Evolutionary conservation across 345 rosid species (phyloP).

Genomic region (Melastoma malabathricum): DNA sequence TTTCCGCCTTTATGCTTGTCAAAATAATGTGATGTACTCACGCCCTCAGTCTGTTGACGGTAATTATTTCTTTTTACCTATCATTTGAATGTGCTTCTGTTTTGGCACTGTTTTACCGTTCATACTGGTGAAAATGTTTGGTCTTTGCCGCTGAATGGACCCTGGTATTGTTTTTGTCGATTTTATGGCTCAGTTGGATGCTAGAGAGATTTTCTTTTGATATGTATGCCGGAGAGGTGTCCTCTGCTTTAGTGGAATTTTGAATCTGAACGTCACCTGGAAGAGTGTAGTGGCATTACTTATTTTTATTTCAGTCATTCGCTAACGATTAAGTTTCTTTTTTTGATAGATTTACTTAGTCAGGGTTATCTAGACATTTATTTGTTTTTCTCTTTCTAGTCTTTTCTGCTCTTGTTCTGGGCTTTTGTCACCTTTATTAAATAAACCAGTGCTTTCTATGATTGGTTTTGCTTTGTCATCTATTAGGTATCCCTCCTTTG

Average conservation of each 20-base stretch:
- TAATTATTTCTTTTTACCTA: constrained; percentile 14
- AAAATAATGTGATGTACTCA: constrained; percentile 79
- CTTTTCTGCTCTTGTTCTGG: too few species aligned
- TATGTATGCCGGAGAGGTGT: too few species aligned
- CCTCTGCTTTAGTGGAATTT: too few species aligned
- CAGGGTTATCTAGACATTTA: too few species aligned
- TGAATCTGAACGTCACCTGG: too few species aligned
- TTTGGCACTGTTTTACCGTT: background rate
- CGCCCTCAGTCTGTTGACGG: constrained; percentile 86
- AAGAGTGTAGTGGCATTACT: background rate
- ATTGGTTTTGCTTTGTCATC: constrained; percentile 1
- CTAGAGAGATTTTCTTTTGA: too few species aligned
- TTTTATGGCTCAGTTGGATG: too few species aligned
- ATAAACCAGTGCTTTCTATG: background rate
- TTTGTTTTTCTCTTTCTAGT: too few species aligned
- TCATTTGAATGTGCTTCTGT: background rate
- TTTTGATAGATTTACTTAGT: too few species aligned
- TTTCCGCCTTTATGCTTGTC: constrained; percentile 85
- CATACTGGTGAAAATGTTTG: too few species aligned
- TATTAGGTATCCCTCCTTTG: constrained; percentile 84
- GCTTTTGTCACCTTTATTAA: background rate
- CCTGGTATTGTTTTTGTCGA: too few species aligned
- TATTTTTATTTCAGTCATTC: background rate
- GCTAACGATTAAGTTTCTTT: background rate
- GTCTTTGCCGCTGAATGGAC: too few species aligned